Evolutionary conservation across 73 alveolate genomes (phyloP), one percentile per base, ranked within the genome.

Genomic region (Stentor roeselii): DNA sequence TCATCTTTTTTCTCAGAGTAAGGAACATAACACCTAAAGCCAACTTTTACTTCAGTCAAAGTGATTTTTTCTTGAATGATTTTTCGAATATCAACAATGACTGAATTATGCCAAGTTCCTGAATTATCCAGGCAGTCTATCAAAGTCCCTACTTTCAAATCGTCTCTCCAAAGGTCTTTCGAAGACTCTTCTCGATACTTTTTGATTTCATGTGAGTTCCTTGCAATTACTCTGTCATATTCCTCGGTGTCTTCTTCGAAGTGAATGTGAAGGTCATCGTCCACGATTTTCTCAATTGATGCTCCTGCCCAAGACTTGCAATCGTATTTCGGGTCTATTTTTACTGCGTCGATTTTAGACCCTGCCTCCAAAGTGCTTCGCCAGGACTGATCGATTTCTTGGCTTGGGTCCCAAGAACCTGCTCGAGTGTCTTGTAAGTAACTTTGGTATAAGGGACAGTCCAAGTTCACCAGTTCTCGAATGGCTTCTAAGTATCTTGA

Each of bases 41-140:
- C 99, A 32, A 93, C 88, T 58, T 42, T 34, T 42, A 78, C 59
- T 60, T 60, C 75, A 40, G 89, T 83, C 67, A 11, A 21, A 42
- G 89, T 86, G 60, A 91, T 75, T 67, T 89, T 3, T 35, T 59
- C 84, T 36, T 61, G 58, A 35, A 59, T 60, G 32, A 36, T 59
- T 3, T 60, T 59, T 82, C 84, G 88, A 36, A 36, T 67, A 35
- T 82, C 89, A 3, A 91, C 85, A 31, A 93, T 80, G 0, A 89
- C 85, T 3, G 94, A 78, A 31, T 86, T 59, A 75, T 93, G 91
- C 95, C 95, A 93, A 0, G 59, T 78, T 39, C 86, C 83, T 11
- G 94, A 82, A 15, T 88, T 80, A 85, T 95, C 99, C 36, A 60
- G 85, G 37, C 90, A 92, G 84, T 95, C 99, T n/a, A 95, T 84